Evolutionary conservation across 2,329 filamentous ascomycete genomes (phyloP), one percentile per base, ranked within the genome.

Genomic region (Amphichorda felina): DNA sequence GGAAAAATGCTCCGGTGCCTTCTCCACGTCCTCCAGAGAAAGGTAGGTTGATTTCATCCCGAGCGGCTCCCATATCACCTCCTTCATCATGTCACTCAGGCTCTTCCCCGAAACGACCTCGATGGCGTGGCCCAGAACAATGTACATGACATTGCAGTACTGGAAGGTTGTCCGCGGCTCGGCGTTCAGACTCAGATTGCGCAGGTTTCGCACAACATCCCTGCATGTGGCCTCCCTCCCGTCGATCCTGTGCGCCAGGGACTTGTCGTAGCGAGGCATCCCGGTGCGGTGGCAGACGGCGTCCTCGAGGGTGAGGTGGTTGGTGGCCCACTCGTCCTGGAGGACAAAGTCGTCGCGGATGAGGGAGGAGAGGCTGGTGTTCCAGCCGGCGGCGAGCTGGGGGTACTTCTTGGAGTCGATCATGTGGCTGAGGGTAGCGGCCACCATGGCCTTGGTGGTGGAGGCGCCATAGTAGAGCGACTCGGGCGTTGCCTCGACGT

Each of bases 391-490:
- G n/a, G n/a, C n/a, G n/a, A n/a, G n/a, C n/a, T n/a, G n/a, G n/a
- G n/a, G n/a, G n/a, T n/a, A n/a, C n/a, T n/a, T n/a, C 3, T 64
- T 43, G 46, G 50, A 25, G 17, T 47, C 33, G 2, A 34, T 35
- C 2, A 49, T 38, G 29, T 48, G 40, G 17, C 41, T 24, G 7
- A 78, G 48, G 0, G 60, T 56, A 1, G 69, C 69, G 1, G 66
- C 61, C 0, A 64, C 67, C 32, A 72, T 62, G 3, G 69, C 65
- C 46, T 78, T 78, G 15, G 69, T 72, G 1, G 63, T 73, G 29
- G 69, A 74, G 2, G 63, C 74, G 3, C 58, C 60, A 39, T 68
- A 70, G 53, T 69, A 76, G 3, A 76, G 55, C 0, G 70, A 75
- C 21, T 66, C 53, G 39, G 35, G 56, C 45, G 43, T 61, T 40